Base-by-base conservation (phyloP, 345 rosid species). In the Abelmoschus esculentus region DNA sequence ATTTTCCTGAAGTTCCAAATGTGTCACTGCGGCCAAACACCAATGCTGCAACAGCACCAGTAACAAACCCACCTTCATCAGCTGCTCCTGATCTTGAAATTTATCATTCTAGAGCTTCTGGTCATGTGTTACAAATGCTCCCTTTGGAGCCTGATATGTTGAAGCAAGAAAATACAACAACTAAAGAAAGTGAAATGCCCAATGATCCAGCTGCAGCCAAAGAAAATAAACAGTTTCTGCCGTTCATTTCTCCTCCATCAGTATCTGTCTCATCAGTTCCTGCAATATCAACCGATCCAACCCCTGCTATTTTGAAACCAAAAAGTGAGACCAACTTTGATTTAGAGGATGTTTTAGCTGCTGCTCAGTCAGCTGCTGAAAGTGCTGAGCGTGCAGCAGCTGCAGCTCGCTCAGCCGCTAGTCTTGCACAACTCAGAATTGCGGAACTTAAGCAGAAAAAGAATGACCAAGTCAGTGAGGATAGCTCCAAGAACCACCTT, bases 321-420 rank as follows among this genome's bases (percentile, higher is more conserved):
- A 66, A 81, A 76, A 83, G 77, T 70, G 84, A 82, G 58, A 74
- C 73, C 15, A 82, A 82, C 52, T 73, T 82, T 56, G 97, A 93
- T 81, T 75, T 91, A 75, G 89, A 85, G 79, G 98, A 93, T 70
- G 95, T 93, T 49, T 66, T 93, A 73, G 85, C 79, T 40, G 97
- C 97, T 61, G 97, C 97, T 69, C 92, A 89, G 64, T 81, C 92
- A 64, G 98, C 98, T 76, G 97, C 96, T 31, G 97, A 91, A 47
- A 66, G 83, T 55, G 98, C 98, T 7, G 98, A 93, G 74, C 84
- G 83, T 68, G 97, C 98, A 5, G 98, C 97, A 63, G 78, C 90
- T 22, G 96, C 90, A 22, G 96, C 99, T 75, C 87, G 97, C 67
- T 76, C 96, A 66, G 98, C 96, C 54, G 98, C 98, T 62, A 82